Percentiles rank a stretch among this genome's conserved stretches.
Evolutionary conservation across 164 flowering plant species (phyloP).

Genomic region (Macadamia tetraphylla): DNA sequence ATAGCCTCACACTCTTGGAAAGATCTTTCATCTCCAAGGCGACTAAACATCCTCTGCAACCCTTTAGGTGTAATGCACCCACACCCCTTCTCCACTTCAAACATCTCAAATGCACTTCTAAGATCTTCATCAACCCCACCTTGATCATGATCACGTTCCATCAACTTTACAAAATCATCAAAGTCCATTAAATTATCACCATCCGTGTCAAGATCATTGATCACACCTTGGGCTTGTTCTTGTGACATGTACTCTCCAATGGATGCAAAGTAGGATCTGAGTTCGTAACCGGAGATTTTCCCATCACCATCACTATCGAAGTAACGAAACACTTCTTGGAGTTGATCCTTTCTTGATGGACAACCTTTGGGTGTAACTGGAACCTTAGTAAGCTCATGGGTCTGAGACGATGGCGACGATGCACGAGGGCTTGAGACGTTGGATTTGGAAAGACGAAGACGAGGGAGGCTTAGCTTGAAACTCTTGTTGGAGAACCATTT

Average conservation of each 20-base stretch:
- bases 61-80: slow-evolving; percentile 75
- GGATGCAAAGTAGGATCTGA: slow-evolving; percentile 46
- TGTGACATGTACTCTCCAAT: slow-evolving; percentile 60
- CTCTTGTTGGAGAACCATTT: slow-evolving; percentile 13
- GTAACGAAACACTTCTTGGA: slow-evolving; percentile 44
- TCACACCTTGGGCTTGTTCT: slow-evolving; percentile 41
- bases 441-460: not conserved
- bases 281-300: slow-evolving; percentile 56
- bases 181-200: slow-evolving; percentile 56
- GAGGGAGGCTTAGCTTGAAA: slow-evolving; percentile 11
- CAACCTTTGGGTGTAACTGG: too few relatives aligned
- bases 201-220: slow-evolving; percentile 45
- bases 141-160: slow-evolving; percentile 18
- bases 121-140: slow-evolving; percentile 33
- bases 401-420: too few relatives aligned
- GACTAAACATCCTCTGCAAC: slow-evolving; percentile 49
- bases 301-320: slow-evolving; percentile 70
- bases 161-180: slow-evolving; percentile 45
- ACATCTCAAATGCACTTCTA: slow-evolving; percentile 70
- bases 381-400: too few relatives aligned
- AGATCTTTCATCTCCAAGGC: slow-evolving; percentile 53
- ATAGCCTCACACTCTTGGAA: slow-evolving; percentile 62
- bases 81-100: slow-evolving; percentile 56
- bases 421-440: not conserved
- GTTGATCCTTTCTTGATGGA: slow-evolving; percentile 21